Base-by-base conservation (phyloP, 129 eudicot species). In the Deinandra increscens region DNA sequence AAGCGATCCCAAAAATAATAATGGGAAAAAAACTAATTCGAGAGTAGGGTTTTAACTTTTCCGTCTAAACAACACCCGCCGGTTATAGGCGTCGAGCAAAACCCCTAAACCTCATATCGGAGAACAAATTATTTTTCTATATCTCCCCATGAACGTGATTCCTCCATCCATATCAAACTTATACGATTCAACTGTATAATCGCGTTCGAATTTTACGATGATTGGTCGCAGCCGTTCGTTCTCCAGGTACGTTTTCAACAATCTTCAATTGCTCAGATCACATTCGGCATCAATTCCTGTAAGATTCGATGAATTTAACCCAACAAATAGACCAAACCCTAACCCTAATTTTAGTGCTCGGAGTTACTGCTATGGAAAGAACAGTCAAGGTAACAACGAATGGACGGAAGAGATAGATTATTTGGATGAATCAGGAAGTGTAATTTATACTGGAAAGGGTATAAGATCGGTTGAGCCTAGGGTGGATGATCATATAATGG, bases 401-500 rank as follows among this genome's bases (percentile, higher is more conserved):
- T 89, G 90, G 87, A 82, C 96, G 14, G 99, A 90, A 38, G 96
- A 85, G 13, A 79, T 94, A 1, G 87, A 94, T 11, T 94, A 94
- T 19, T 70, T 94, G 17, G 99, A 94, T 72, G 96, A 94, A 72
- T 85, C 92, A 0, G 99, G 97, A 0, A 71, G 79, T 44, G 79
- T 94, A 46, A 84, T 89, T 75, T 83, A 79, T 66, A 72, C 84
- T 7, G 99, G 95, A 9, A 87, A 87, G 70, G 99, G 99, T 43
- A 78, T 89, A 38, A 81, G 97, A 55, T 83, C 97, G 0, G 89
- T 87, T 10, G 88, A 87, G 69, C 96, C 90, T 4, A 83, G 90
- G 7, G 17, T 89, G 15, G 99, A 94, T 73, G 96, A 89, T 50
- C 97, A 94, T 79, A 87, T 89, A 22, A 89, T 94, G 97, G 90